Percentiles rank a stretch among this genome's conserved stretches.
phyloP scores from a whole-genome alignment of 768 basidiomycete genomes.

The Rhizopogon salebrosus region DNA sequence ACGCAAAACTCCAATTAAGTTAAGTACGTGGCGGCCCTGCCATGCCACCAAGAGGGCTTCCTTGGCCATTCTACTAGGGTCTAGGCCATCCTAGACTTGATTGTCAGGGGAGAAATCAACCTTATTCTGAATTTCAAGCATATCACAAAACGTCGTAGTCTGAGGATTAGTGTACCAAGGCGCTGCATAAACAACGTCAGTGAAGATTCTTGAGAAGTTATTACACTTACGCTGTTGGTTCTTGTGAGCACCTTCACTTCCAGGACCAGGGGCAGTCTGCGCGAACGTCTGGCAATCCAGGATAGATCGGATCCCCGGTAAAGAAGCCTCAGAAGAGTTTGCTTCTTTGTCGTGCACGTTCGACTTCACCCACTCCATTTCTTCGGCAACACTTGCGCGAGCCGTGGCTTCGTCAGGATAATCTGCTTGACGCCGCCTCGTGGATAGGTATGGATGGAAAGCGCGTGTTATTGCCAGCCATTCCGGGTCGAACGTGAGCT shows the following conservation, averaged over 20 bases:
- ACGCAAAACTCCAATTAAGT: no score
- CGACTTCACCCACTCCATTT: conserved; percentile 61
- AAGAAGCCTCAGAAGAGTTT: conserved; percentile 8
- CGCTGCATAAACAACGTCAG: conserved; percentile 36
- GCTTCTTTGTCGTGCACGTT: conserved; percentile 39
- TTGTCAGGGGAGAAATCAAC: conserved; percentile 33
- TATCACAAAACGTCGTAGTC: conserved; percentile 76
- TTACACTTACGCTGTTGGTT: conserved; percentile 32
- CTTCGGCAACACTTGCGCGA: conserved; percentile 49
- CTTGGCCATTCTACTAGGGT: no score
- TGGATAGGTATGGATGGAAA: conserved; percentile 74
- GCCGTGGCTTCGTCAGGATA: conserved; percentile 57
- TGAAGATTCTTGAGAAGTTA: neutral
- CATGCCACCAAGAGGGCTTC: neutral
- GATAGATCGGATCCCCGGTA: conserved; percentile 31
- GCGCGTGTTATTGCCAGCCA: conserved; percentile 95
- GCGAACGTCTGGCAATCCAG: conserved; percentile 61
- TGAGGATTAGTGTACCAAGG: conserved; percentile 84
- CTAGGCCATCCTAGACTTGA: neutral
- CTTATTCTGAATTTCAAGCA: conserved; percentile 78
- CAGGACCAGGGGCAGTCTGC: conserved; percentile 57
- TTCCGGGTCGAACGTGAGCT: conserved; percentile 73
- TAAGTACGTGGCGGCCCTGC: no score
- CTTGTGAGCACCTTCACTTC: conserved; percentile 34
- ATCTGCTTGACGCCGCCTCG: conserved; percentile 37